Base-by-base conservation (phyloP, 371 early-diverging fungal genomes). In the Lichtheimia corymbifera region DNA sequence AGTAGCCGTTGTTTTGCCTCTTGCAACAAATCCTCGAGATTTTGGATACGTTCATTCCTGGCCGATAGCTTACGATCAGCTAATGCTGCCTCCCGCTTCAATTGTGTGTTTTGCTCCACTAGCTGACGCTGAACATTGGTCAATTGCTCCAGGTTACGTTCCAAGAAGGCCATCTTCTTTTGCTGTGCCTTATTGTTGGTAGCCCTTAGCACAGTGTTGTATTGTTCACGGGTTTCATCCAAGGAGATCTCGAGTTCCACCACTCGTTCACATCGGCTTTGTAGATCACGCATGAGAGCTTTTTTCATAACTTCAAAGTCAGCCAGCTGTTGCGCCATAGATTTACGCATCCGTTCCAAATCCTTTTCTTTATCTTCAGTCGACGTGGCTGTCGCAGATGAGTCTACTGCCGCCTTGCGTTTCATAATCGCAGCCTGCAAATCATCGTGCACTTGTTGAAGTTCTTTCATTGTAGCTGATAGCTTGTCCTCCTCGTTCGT, bases 261-360 rank as follows among this genome's bases (percentile, higher is more conserved):
- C 22, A 77, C 93, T 78, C 91, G 91, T 70, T 98, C 96, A 80
- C 96, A 96, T 27, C 96, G 89, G 78, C 91, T 91, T 73, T 96
- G 95, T 22, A 98, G 86, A 68, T 97, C 97, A 25, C 92, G 86
- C 96, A 96, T 94, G 59, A 98, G 76, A 24, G 91, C 91, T 84
- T 95, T 93, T 83, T 95, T 95, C 94, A 95, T 95, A 56, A 90
- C 85, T 62, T 96, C 97, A 80, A 95, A 96, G 59, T 97, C 96
- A 18, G 87, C 80, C 41, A 96, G 83, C 66, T 96, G 93, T 71
- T 93, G 90, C 3, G 89, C 74, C 95, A 96, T 94, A 7, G 86
- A 86, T 78, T 93, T 91, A 45, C 93, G 86, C 83, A 95, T 91
- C 53, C 86, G 76, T 44, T 93, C 93, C 73, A 94, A 76, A 65